These are phyloP conservation scores for Agaricales sp. DNA, from an alignment of 1,284 basidiomycete species.

Conservation along the genomic window DNA sequence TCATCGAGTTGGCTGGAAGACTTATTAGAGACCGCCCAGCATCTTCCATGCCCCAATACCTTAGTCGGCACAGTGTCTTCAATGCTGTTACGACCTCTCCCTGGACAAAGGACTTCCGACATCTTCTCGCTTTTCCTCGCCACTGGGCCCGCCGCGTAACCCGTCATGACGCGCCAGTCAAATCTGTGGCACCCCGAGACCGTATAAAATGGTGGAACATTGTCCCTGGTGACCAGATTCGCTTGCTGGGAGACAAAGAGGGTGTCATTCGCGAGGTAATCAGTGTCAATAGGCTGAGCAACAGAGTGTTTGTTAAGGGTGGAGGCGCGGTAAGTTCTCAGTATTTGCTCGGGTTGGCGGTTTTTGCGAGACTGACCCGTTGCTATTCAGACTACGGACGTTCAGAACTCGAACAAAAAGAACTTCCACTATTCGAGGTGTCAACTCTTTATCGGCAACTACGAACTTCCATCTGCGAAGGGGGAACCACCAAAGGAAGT, in stretches of 20 bases:
- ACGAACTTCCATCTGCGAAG: conserved; percentile 40
- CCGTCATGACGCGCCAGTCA: conserved; percentile 25
- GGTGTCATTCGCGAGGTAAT: conserved; percentile 55
- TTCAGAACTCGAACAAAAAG: conserved; percentile 17
- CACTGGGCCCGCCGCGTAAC: conserved; percentile 22
- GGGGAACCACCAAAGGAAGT: conserved; percentile 27
- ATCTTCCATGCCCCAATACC: neutral
- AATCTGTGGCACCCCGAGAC: conserved; percentile 50
- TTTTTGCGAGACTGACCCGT: conserved; percentile 6
- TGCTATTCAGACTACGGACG: conserved; percentile 5
- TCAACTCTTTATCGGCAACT: conserved; percentile 63
- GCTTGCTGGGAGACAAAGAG: conserved; percentile 52
- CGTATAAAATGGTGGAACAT: conserved; percentile 81
- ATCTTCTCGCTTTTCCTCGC: conserved; percentile 47
- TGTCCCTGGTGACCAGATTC: conserved; percentile 72
- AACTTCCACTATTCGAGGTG: conserved; percentile 70
- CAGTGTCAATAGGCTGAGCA: conserved; percentile 62
- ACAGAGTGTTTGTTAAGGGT: conserved; percentile 59
- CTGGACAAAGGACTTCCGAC: conserved; percentile 56
- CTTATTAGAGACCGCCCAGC: too few relatives aligned
- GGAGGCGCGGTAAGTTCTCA: conserved; percentile 30
- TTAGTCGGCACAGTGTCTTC: conserved; percentile 17
- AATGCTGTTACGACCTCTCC: conserved; percentile 37
- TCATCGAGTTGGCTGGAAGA: neutral
- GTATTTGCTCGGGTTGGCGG: neutral